Evolutionary conservation across 306 rosid genomes (phyloP), one percentile per base, ranked within the genome.

Genomic region (Vigna hirtella): DNA sequence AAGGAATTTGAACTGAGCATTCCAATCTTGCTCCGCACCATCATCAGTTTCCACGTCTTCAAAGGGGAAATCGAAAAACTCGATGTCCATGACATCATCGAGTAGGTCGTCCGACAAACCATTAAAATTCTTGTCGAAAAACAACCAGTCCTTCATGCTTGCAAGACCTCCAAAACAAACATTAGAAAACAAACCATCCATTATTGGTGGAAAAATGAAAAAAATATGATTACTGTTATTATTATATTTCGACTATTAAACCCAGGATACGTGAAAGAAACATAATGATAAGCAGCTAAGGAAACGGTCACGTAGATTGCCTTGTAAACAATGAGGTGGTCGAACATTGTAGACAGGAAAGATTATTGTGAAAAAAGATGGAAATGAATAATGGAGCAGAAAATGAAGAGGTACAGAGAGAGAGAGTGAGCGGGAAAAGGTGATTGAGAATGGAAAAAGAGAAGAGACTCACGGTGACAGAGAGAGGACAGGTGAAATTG

Each of bases 21-120:
- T 82, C 96, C 97, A 92, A 81, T 90, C 93, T 22, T 84, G 87
- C 17, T 76, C 91, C 53, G 34, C 79, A 47, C 59, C 76, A 47
- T 61, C 77, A 77, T 71, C 77, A 65, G 36, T 73, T 70, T 87
- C 97, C 72, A 85, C 78, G 79, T 92, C 97, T 69, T 92, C 97
- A 70, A 85, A 28, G 3, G 89, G 89, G 2, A 90, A 89, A 77
- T 92, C 86, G 4, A 90, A 82, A 61, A 81, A 55, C 26, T 74
- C 83, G 30, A 85, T 48, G 38, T 74, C 85, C 53, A 85, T 47
- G 24, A 83, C 83, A 38, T 86, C 86, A 16, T 83, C 83, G 2
- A 83, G 77, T 50, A 69, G 66, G 12, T 88, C 90, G 55, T 86
- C 86, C 22, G 83, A 43, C 1, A 77, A 47, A 38, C 83, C 86